Conservation (phyloP, 768 basidiomycete species). For the Calocera viscosa region DNA sequence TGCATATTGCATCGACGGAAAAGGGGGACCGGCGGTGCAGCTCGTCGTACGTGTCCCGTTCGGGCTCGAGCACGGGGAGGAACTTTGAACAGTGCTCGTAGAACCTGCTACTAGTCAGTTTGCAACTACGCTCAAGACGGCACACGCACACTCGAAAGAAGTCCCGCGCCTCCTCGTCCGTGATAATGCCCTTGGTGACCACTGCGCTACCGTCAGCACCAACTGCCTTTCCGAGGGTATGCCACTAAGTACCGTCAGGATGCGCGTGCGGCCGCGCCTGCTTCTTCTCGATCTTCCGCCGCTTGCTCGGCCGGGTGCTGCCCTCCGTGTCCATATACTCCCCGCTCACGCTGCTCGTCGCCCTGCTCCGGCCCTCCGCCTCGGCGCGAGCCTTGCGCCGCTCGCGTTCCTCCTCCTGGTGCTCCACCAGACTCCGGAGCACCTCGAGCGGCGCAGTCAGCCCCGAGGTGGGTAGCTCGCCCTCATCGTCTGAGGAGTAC, state of each 20-base stretch:
- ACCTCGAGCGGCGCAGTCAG: slow-evolving; percentile 83
- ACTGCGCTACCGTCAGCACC: slow-evolving; percentile 34
- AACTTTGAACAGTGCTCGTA: slow-evolving; percentile 89
- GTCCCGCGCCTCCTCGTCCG: slow-evolving; percentile 72
- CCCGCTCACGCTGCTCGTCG: slow-evolving; percentile 16
- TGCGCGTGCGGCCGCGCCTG: slow-evolving; percentile 47
- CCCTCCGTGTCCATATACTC: slow-evolving; percentile 24
- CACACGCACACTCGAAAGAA: slow-evolving; percentile 65
- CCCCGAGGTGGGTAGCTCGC: slow-evolving; percentile 67
- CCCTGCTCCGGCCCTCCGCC: slow-evolving; percentile 11
- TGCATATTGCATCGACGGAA: slow-evolving; percentile 83
- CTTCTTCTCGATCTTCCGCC: slow-evolving; percentile 57
- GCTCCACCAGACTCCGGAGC: slow-evolving; percentile 5
- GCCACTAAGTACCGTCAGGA: slow-evolving; percentile 50
- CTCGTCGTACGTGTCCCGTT: slow-evolving; percentile 72
- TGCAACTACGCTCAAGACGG: not conserved
- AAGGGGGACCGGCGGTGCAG: slow-evolving; percentile 85
- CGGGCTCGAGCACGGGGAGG: slow-evolving; percentile 73
- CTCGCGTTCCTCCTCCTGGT: slow-evolving; percentile 1
- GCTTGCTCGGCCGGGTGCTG: slow-evolving; percentile 46
- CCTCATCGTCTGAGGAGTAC: slow-evolving; percentile 74
- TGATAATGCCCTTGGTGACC: slow-evolving; percentile 69
- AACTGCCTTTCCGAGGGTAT: not conserved
- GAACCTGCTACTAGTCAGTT: slow-evolving; percentile 40
- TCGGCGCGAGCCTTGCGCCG: not conserved